phyloP scores from a whole-genome alignment of 2,329 filamentous ascomycete species.

The Didymellaceae sp. region DNA sequence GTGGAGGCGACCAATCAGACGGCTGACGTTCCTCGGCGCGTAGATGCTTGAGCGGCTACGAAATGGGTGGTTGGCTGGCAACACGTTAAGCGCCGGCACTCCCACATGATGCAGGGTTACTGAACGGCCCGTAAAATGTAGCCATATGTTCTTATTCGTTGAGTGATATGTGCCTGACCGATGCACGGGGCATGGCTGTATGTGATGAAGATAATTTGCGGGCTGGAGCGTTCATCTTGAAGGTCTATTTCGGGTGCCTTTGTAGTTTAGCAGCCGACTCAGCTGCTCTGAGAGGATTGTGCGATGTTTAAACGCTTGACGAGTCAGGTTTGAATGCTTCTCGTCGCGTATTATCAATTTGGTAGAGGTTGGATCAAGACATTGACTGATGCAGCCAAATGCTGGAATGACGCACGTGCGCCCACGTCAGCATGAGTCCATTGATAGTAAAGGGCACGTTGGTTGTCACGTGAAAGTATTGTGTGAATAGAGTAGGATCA shows the following conservation, averaged over 20 bases:
- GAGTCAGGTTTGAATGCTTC: constrained; percentile 3
- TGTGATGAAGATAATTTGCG: constrained; percentile 35
- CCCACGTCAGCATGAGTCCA: too few species aligned
- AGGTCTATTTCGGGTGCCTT: constrained; percentile 42
- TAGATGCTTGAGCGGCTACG: constrained; percentile 43
- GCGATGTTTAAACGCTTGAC: neutral
- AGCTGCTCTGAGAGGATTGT: constrained; percentile 7
- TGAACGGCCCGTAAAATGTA: constrained; percentile 21
- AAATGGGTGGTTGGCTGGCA: constrained; percentile 44
- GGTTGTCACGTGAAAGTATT: neutral
- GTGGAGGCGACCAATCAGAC: constrained; percentile 41
- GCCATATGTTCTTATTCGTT: constrained; percentile 38
- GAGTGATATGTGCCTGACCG: constrained; percentile 33
- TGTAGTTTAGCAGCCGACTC: constrained; percentile 7
- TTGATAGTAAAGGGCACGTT: too few species aligned
- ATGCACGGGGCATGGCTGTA: constrained; percentile 40
- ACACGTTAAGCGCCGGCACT: constrained; percentile 46
- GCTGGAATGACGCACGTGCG: neutral
- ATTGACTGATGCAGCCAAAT: neutral
- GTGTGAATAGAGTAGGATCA: neutral
- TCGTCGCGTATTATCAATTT: neutral
- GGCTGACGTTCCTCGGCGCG: constrained; percentile 41
- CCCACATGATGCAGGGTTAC: constrained; percentile 35
- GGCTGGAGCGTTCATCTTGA: constrained; percentile 39
- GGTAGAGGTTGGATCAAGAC: neutral